Conservation (phyloP, 2,329 filamentous ascomycete genomes). For the Fusarium sp. region DNA sequence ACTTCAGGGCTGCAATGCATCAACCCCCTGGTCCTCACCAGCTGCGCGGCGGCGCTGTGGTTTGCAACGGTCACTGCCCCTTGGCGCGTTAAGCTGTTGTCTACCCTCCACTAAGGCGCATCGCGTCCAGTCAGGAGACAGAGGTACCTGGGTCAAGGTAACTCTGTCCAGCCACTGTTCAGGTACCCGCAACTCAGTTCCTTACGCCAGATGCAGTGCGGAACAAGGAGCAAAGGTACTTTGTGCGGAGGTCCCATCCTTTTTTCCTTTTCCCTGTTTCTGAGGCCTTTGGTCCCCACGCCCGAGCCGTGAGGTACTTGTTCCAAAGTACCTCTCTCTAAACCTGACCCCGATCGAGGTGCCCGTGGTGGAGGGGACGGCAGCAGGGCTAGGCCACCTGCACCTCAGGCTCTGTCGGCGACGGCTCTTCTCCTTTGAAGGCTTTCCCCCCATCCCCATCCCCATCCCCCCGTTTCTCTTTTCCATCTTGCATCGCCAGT, state of each 20-base stretch:
- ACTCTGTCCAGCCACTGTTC: conserved; percentile 34
- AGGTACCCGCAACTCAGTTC: conserved; percentile 42
- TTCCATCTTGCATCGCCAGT: conserved; percentile 53
- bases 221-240: conserved; percentile 26
- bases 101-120: conserved; percentile 26
- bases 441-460: conserved; percentile 54
- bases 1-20: conserved; percentile 44
- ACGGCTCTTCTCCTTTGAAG: conserved; percentile 50
- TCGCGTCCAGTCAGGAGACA: conserved; percentile 38
- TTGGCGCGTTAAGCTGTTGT: conserved; percentile 43
- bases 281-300: conserved; percentile 36
- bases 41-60: conserved; percentile 33
- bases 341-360: conserved; percentile 30
- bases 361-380: conserved; percentile 25
- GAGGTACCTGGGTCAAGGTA: conserved; percentile 40
- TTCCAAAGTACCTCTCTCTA: conserved; percentile 22
- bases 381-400: conserved; percentile 25
- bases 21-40: conserved; percentile 30
- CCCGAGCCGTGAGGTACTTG: not conserved
- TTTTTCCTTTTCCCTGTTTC: conserved; percentile 42
- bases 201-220: conserved; percentile 15
- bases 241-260: conserved; percentile 34
- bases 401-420: conserved; percentile 24
- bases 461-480: conserved; percentile 56
- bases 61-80: conserved; percentile 42